Evolutionary conservation across 1,139 yeast species (phyloP), one percentile per base, ranked within the genome.

Genomic region (Candida sp.): DNA sequence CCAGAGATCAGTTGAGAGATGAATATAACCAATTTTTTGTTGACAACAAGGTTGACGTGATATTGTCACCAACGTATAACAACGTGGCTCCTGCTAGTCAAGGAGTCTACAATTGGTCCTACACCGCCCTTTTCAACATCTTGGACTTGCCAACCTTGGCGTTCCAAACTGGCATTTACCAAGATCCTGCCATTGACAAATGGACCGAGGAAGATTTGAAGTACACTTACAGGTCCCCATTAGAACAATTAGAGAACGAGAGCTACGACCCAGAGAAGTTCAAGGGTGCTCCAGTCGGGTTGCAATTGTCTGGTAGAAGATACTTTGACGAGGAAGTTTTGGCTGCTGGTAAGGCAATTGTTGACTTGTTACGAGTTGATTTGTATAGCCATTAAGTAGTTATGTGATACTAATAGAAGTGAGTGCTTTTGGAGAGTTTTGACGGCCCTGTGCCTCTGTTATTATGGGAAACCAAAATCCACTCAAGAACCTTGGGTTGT

Each of bases 81-180:
- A 88, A 88, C 53, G 88, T 86, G 49, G 92, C 96, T 5, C 91
- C 93, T 23, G 80, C 77, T 48, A 83, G 86, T 17, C 85, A 82
- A 45, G 79, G 81, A 49, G 80, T 88, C 9, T 81, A 80, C 63
- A 86, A 86, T 68, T 88, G 96, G 94, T 86, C 90, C 3, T 88
- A 87, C 70, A 86, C 92, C 9, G 68, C 90, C 0, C 77, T 87
- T 57, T 88, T 84, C 77, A 86, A 86, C 63, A 63, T 86, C 50
- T 68, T 85, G 57, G 91, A 86, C 63, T 74, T 83, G 60, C 88
- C 91, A 45, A 77, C 85, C 39, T 77, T 85, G 52, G 77, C 77
- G 2, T 72, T 84, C 67, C 90, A 88, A 61, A 80, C 89, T 7
- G 87, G 88, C 11, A 66, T 84, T 56, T 73, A 66, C 61, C 89